Conservation (phyloP, 2,329 filamentous ascomycete genomes). For the Colletotrichum sp. region DNA sequence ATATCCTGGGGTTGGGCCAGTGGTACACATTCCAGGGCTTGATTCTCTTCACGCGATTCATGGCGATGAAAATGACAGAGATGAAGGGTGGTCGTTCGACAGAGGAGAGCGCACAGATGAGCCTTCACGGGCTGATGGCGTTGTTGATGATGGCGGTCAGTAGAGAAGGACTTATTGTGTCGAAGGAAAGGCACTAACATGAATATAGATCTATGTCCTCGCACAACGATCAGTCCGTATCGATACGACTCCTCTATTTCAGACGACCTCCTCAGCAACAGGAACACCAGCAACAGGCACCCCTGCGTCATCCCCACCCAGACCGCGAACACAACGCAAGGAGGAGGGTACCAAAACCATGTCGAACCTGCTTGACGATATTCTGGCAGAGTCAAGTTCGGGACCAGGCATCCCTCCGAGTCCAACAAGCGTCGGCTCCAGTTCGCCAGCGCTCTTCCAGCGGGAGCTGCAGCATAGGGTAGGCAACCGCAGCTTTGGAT, state of each 20-base stretch:
- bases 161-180: not conserved
- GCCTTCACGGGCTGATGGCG: conserved; percentile 61
- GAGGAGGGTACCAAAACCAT: conserved; percentile 44
- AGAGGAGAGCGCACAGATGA: conserved; percentile 45
- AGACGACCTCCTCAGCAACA: conserved; percentile 16
- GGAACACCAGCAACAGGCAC: conserved; percentile 26
- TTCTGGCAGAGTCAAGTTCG: conserved; percentile 32
- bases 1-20: conserved; percentile 63
- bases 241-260: conserved; percentile 64
- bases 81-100: conserved; percentile 42
- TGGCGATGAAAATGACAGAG: conserved; percentile 48
- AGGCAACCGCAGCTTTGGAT: conserved; percentile 11
- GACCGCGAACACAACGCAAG: conserved; percentile 15
- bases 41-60: conserved; percentile 59
- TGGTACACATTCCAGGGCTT: conserved; percentile 72
- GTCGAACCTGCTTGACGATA: conserved; percentile 53
- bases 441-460: conserved; percentile 24
- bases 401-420: conserved; percentile 2
- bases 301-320: conserved; percentile 24
- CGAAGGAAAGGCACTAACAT: conserved; percentile 23
- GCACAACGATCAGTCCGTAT: conserved; percentile 53
- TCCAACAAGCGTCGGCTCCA: conserved; percentile 13
- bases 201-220: conserved; percentile 46
- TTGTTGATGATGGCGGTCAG: conserved; percentile 59
- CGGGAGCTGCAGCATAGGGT: conserved; percentile 12